A percentile compares a stretch with the other conserved stretches of the same genome.
Conservation (phyloP, 106 monocot genomes). For the Apostasia ramifera region DNA sequence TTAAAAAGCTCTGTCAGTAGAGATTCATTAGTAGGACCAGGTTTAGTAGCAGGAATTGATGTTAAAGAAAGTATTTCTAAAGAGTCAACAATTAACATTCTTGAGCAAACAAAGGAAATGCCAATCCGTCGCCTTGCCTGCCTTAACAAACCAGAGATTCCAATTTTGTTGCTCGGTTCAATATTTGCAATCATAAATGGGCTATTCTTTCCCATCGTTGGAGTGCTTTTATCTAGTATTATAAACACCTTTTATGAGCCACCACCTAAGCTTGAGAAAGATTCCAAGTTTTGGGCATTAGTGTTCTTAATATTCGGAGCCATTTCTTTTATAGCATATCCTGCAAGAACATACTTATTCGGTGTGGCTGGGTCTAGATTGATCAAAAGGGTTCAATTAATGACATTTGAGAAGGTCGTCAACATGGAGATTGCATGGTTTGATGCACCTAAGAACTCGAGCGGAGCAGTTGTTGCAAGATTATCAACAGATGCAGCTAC, state of each 20-base stretch:
- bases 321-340: neutral
- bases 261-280: conserved; percentile 14
- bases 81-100: neutral
- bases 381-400: conserved; percentile 7
- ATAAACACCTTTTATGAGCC: conserved; percentile 30
- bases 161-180: conserved; percentile 16
- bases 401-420: conserved; percentile 6
- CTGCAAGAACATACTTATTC: neutral
- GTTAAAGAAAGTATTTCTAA: neutral
- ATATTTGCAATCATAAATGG: conserved; percentile 14
- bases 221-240: conserved; percentile 12
- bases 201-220: conserved; percentile 18
- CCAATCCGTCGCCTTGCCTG: conserved; percentile 13
- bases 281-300: conserved; percentile 21
- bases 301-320: conserved; percentile 10
- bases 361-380: conserved; percentile 2
- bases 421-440: conserved; percentile 38
- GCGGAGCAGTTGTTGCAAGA: conserved; percentile 43
- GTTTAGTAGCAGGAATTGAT: neutral
- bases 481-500: conserved; percentile 46
- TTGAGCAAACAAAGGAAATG: neutral
- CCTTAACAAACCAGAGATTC: conserved; percentile 30
- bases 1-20: neutral
- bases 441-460: conserved; percentile 26
- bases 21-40: neutral